Percentiles rank a stretch among this genome's conserved stretches.
Conservation (phyloP, 73 alveolate species). For the Stentor roeselii region DNA sequence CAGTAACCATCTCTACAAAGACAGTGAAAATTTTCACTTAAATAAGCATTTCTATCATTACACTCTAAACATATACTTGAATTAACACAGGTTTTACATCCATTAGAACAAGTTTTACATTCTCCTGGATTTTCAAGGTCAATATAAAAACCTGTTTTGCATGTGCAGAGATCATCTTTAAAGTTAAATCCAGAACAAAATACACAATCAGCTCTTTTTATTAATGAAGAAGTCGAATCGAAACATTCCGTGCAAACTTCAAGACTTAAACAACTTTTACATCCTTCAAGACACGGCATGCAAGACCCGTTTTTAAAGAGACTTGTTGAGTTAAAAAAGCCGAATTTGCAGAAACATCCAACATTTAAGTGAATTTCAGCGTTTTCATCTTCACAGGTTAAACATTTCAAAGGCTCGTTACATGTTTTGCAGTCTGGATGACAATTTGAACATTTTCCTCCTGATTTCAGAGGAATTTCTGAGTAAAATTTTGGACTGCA, state of each 20-base stretch:
- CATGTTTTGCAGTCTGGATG: neutral
- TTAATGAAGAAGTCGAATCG: too few relatives aligned
- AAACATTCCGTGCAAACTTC: too few relatives aligned
- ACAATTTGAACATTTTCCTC: neutral
- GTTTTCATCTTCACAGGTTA: neutral
- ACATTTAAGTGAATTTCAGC: neutral
- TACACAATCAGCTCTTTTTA: too few relatives aligned
- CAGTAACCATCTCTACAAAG: neutral
- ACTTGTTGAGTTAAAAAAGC: neutral
- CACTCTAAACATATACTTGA: neutral
- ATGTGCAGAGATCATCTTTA: too few relatives aligned
- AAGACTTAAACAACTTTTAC: constrained; percentile 8
- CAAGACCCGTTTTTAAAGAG: neutral
- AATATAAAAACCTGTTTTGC: too few relatives aligned
- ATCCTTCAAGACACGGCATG: neutral
- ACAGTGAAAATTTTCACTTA: neutral
- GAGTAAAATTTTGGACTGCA: too few relatives aligned
- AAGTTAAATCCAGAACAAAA: too few relatives aligned
- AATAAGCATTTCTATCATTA: neutral
- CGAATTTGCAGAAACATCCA: neutral
- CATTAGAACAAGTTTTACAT: too few relatives aligned
- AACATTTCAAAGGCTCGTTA: neutral
- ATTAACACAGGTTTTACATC: neutral
- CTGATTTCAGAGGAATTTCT: too few relatives aligned
- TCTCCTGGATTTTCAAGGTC: too few relatives aligned